Conservation (phyloP, 495 filamentous ascomycete species). For the Penicillium macrosclerotiorum region DNA sequence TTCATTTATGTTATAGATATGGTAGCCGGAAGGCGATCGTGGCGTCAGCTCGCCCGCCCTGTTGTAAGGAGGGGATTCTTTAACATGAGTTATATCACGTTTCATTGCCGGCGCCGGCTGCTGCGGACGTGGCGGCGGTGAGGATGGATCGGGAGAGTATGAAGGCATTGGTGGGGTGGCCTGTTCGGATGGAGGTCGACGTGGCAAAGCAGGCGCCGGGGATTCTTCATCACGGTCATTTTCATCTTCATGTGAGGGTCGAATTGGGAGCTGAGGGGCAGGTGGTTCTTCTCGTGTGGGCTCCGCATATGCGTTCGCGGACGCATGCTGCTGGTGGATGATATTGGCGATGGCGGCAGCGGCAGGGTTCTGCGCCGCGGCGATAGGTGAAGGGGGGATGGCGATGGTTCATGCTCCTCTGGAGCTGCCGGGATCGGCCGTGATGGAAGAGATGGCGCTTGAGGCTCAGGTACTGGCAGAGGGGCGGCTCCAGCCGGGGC, state of each 20-base stretch:
- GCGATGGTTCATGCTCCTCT: conserved; percentile 24
- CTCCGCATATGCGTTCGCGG: conserved; percentile 23
- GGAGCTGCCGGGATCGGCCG: conserved; percentile 27
- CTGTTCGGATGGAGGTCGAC: conserved; percentile 62
- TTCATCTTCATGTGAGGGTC: conserved; percentile 43
- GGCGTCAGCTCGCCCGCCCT: conserved; percentile 45
- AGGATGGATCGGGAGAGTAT: conserved; percentile 42
- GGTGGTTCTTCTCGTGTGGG: conserved; percentile 34
- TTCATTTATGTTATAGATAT: conserved; percentile 94
- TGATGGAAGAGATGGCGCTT: conserved; percentile 40
- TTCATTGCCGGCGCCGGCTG: conserved; percentile 22
- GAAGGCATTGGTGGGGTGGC: conserved; percentile 51
- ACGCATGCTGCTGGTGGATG: conserved; percentile 55
- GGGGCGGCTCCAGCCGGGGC: conserved; percentile 23
- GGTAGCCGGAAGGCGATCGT: conserved; percentile 73
- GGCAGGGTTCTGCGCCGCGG: conserved; percentile 60
- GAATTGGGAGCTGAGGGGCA: conserved; percentile 42
- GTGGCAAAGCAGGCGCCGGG: conserved; percentile 62
- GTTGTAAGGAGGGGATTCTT: conserved; percentile 59
- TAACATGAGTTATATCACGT: conserved; percentile 36
- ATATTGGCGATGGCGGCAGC: conserved; percentile 71
- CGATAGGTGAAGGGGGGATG: conserved; percentile 26
- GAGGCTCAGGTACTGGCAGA: too few relatives aligned
- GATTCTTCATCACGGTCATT: conserved; percentile 60
- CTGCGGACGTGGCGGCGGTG: conserved; percentile 25